Evolutionary conservation across 2,329 filamentous ascomycete species (phyloP).

Genomic region (Monilinia aucupariae): DNA sequence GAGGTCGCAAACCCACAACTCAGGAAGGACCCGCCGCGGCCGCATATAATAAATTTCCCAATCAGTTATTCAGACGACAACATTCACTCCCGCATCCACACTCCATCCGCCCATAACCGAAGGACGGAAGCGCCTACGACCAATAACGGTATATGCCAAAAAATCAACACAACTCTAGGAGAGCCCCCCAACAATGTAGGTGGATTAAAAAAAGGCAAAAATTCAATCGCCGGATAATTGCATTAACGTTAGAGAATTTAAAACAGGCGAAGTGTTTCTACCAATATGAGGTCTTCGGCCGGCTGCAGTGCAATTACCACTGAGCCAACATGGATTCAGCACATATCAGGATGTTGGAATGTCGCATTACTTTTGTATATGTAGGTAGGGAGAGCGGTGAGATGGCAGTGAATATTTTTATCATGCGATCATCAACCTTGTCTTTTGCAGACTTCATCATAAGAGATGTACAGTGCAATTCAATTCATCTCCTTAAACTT

Average conservation of each 20-base stretch:
- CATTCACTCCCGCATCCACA: background rate
- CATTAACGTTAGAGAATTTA: slow-evolving; percentile 5
- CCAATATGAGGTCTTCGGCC: background rate
- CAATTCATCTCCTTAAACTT: background rate
- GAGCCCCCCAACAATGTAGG: background rate
- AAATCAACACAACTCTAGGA: background rate
- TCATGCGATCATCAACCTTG: background rate
- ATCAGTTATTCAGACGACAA: background rate
- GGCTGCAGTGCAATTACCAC: background rate
- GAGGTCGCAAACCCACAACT: background rate
- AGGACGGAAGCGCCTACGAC: background rate
- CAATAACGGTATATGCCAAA: too few species aligned
- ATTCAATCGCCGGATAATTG: slow-evolving; percentile 4
- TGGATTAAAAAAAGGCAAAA: background rate
- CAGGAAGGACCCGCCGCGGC: background rate
- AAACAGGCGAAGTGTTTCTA: background rate
- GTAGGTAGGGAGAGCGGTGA: background rate
- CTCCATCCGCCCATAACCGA: background rate
- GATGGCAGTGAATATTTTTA: background rate
- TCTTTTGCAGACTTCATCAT: background rate
- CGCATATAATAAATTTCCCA: background rate
- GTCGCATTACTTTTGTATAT: background rate
- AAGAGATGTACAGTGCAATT: background rate
- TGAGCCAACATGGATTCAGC: background rate
- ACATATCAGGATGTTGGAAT: background rate